Base-by-base conservation (phyloP, 352 stramenopile species). In the Pythium aristosporum region DNA sequence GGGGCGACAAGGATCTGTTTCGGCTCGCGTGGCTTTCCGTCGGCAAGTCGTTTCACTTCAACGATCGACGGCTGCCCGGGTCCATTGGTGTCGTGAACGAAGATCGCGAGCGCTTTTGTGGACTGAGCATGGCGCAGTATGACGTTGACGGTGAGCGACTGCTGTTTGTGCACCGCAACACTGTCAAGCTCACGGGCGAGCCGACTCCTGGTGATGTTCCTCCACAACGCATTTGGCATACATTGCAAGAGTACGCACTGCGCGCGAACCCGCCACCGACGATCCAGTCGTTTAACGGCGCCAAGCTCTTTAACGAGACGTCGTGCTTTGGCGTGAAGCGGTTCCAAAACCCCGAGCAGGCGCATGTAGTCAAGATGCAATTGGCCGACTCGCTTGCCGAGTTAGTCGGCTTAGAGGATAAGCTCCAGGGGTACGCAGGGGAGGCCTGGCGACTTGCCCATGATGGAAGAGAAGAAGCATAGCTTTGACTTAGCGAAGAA, bases 291-390 rank as follows among this genome's bases (percentile, higher is more conserved):
- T 90, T 80, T 44, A 88, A 78, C 36, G 79, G 81, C 25, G 50
- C 75, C 2, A 80, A 73, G 46, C 59, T 91, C 3, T 91, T 91
- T 56, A 87, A 87, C 34, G 64, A 88, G 66, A 80, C 71, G 12
- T 89, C 82, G 15, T 89, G 79, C 57, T 91, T 91, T 47, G 82
- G 82, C 10, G 57, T 88, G 15, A 91, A 85, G 60, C 71, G 77
- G 5, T 84, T 74, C 44, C n/a, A 51, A n/a, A 36, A 30, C 41
- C 61, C 56, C 5, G 4, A 60, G 5, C 49, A 62, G 42, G 20
- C 9, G 6, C 13, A 20, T 5, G 2, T 41, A 2, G 55, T 73
- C 6, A 13, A 49, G 28, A 73, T 62, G 42, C 55, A 36, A 23
- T 28, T 44, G 2, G 56, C 30, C 0, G 23, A 42, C 16, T 16